These are phyloP conservation scores for Fragosphaeria purpurea DNA, from an alignment of 2,329 filamentous ascomycete species.

Conservation along the genomic window DNA sequence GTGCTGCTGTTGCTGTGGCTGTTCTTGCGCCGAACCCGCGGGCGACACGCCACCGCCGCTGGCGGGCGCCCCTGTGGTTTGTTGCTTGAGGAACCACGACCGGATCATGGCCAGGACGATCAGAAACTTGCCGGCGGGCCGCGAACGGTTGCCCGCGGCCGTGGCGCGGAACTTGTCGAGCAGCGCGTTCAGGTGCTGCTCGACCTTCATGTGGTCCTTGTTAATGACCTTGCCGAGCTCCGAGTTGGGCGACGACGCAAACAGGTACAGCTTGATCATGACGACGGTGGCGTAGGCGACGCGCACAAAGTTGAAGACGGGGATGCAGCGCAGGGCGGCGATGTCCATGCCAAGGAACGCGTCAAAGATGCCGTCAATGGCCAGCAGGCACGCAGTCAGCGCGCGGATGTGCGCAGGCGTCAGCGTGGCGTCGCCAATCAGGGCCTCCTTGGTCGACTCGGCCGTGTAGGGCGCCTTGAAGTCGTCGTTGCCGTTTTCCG, in stretches of 20 bases:
- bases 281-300: slow-evolving; percentile 63
- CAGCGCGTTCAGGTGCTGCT: slow-evolving; percentile 58
- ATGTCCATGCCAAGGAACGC: slow-evolving; percentile 54
- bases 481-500: slow-evolving; percentile 45
- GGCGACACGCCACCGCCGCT: neutral
- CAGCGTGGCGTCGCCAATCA: slow-evolving; percentile 27
- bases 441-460: slow-evolving; percentile 32
- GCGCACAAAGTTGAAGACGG: slow-evolving; percentile 61
- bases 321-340: slow-evolving; percentile 49
- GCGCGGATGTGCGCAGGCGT: slow-evolving; percentile 56
- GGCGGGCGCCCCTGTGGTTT: neutral
- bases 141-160: slow-evolving; percentile 52
- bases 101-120: slow-evolving; percentile 61
- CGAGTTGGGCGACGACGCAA: slow-evolving; percentile 51
- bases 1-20: neutral
- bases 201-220: slow-evolving; percentile 54
- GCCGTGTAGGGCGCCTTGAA: slow-evolving; percentile 37
- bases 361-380: slow-evolving; percentile 57
- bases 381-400: slow-evolving; percentile 54
- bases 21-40: neutral
- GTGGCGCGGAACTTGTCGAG: slow-evolving; percentile 57
- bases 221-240: slow-evolving; percentile 62
- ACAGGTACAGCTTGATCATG: slow-evolving; percentile 59
- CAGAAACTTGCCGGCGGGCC: slow-evolving; percentile 59
- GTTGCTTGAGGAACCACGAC: slow-evolving; percentile 52